These are phyloP conservation scores for Halocafeteria seosinensis DNA, from an alignment of 108 stramenopile species.

Conservation along the genomic window DNA sequence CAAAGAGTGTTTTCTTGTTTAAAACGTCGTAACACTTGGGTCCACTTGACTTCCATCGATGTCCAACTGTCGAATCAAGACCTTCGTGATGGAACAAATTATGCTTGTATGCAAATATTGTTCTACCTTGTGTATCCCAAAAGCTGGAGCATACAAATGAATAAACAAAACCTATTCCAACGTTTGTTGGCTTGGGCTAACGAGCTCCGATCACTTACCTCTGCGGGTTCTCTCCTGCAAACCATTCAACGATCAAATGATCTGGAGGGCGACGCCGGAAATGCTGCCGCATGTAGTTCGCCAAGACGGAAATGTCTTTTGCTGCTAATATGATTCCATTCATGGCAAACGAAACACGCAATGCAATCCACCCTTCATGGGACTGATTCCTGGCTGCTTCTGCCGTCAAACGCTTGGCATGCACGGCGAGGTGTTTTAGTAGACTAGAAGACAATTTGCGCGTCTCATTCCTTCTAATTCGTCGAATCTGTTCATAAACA, in stretches of 20 bases:
- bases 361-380: conserved; percentile 22
- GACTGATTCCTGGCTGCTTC: no score
- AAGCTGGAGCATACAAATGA: no score
- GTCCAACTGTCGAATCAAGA: not conserved
- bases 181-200: no score
- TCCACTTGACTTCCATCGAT: not conserved
- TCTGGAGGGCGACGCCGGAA: conserved; percentile 34
- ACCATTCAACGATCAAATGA: conserved; percentile 47
- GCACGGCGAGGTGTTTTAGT: no score
- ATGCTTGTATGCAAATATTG: not conserved
- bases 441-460: no score
- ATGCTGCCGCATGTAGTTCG: conserved; percentile 21
- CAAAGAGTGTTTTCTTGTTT: not conserved
- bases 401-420: no score
- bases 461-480: no score
- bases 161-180: no score
- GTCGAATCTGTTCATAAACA: no score
- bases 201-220: conserved; percentile 7
- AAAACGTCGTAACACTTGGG: not conserved
- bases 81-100: not conserved
- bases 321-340: conserved; percentile 31
- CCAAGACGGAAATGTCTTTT: conserved; percentile 20
- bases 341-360: conserved; percentile 33
- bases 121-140: no score
- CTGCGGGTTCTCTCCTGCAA: conserved; percentile 33